These are phyloP conservation scores for Exophiala viscosa DNA, from an alignment of 2,329 filamentous ascomycete genomes.

Conservation along the genomic window DNA sequence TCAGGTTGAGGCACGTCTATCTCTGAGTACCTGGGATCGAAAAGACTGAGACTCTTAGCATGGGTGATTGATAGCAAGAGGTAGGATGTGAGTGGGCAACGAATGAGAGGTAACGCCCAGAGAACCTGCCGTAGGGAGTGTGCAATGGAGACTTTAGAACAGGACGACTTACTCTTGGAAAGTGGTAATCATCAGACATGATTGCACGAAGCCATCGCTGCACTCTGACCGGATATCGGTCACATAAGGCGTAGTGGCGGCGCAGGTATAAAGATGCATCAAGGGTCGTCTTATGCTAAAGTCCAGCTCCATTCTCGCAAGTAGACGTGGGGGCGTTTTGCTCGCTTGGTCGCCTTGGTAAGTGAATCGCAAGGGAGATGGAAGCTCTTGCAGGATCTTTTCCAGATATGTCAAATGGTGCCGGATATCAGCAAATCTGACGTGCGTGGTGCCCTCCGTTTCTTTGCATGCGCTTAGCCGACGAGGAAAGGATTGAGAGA, in stretches of 20 bases:
- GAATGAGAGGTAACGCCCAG: too few species aligned
- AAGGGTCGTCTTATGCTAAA: constrained; percentile 31
- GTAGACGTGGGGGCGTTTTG: constrained; percentile 25
- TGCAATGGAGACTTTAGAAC: not conserved
- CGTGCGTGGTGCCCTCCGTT: constrained; percentile 10
- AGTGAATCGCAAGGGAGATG: constrained; percentile 23
- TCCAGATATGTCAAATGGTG: constrained; percentile 24
- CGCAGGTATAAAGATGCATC: constrained; percentile 32
- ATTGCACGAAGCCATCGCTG: constrained; percentile 29
- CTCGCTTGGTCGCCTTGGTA: constrained; percentile 19
- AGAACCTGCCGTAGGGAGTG: too few species aligned
- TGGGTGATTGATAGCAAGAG: not conserved
- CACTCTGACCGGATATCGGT: constrained; percentile 26
- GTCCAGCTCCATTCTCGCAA: constrained; percentile 31
- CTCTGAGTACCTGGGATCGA: constrained; percentile 33
- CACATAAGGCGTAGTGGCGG: constrained; percentile 19
- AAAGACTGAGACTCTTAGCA: constrained; percentile 17
- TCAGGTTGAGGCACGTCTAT: constrained; percentile 27
- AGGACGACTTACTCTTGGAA: constrained; percentile 29
- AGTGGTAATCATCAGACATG: constrained; percentile 29
- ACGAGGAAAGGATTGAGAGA: constrained; percentile 24
- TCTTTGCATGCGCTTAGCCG: constrained; percentile 22
- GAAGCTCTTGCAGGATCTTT: constrained; percentile 23
- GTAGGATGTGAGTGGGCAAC: not conserved
- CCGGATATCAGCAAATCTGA: constrained; percentile 20